Percentiles rank a stretch among this genome's conserved stretches.
phyloP scores from a whole-genome alignment of 2,329 filamentous ascomycete genomes.

The Fusarium palustre region DNA sequence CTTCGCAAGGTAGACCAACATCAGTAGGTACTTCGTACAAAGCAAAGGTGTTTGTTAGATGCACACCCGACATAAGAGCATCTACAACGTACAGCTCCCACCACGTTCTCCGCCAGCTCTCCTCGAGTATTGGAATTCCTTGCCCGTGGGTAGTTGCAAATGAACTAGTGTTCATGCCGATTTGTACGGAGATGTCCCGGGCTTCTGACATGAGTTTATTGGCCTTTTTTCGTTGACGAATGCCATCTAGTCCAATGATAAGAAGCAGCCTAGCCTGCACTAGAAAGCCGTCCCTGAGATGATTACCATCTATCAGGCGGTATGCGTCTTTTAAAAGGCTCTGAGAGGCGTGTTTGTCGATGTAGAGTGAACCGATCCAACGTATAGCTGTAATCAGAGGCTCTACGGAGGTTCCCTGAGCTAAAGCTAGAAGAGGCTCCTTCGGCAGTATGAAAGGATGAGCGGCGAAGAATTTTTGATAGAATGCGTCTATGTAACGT shows the following conservation, averaged over 20 bases:
- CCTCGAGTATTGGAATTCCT: background rate
- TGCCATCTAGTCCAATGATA: constrained; percentile 4
- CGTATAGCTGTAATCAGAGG: background rate
- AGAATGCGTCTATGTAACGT: background rate
- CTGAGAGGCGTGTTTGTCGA: background rate
- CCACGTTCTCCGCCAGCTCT: constrained; percentile 19
- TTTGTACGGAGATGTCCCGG: background rate
- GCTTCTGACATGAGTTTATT: background rate
- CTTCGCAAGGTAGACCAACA: constrained; percentile 9
- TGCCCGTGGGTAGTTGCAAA: constrained; percentile 2
- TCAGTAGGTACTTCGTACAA: background rate
- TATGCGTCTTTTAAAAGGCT: background rate
- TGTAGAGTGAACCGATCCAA: constrained; percentile 9
- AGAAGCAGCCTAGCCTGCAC: constrained; percentile 8
- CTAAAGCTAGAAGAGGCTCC: background rate
- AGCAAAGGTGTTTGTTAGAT: constrained; percentile 9
- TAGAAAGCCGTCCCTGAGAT: background rate
- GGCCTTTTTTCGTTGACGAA: background rate
- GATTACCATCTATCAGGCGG: background rate
- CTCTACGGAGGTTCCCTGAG: background rate
- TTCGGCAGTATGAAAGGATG: constrained; percentile 5
- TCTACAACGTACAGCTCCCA: constrained; percentile 19
- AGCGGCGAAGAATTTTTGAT: background rate
- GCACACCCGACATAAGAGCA: constrained; percentile 9
- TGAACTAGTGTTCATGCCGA: background rate